Conservation (phyloP, 257 asterid species). For the Salvia miltiorrhiza region DNA sequence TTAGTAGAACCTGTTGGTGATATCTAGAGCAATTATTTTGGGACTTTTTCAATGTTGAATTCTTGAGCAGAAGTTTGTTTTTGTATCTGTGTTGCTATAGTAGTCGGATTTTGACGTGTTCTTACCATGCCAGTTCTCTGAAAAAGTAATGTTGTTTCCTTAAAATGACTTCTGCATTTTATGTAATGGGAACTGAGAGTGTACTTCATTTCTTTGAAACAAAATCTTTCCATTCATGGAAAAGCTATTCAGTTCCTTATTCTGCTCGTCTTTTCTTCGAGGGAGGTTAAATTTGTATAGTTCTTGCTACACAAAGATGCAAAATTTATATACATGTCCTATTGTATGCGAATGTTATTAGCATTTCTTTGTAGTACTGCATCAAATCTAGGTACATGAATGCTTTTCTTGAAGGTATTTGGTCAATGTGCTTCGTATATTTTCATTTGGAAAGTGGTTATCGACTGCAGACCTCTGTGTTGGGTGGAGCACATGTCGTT, state of each 20-base stretch:
- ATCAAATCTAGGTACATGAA: background rate
- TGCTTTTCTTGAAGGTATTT: background rate
- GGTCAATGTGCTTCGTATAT: background rate
- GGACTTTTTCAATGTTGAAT: background rate
- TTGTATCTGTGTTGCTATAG: background rate
- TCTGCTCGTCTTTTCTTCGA: background rate
- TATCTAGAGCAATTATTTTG: background rate
- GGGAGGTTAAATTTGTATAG: background rate
- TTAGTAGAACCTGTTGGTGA: slow-evolving; percentile 22
- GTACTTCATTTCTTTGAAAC: background rate
- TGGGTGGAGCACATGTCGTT: slow-evolving; percentile 96
- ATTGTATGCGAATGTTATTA: too few relatives aligned
- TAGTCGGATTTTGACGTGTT: background rate
- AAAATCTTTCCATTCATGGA: background rate
- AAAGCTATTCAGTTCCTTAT: background rate
- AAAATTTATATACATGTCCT: background rate
- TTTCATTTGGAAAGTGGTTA: background rate
- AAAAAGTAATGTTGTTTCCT: background rate
- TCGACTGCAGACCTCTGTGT: slow-evolving; percentile 71
- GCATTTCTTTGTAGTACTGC: background rate
- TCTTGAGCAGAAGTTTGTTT: background rate
- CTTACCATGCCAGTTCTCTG: background rate
- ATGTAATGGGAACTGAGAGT: background rate
- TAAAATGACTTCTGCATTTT: background rate
- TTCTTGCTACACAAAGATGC: too few relatives aligned